phyloP scores from a whole-genome alignment of 768 basidiomycete genomes.

The Pilatotrama ljubarskyi region DNA sequence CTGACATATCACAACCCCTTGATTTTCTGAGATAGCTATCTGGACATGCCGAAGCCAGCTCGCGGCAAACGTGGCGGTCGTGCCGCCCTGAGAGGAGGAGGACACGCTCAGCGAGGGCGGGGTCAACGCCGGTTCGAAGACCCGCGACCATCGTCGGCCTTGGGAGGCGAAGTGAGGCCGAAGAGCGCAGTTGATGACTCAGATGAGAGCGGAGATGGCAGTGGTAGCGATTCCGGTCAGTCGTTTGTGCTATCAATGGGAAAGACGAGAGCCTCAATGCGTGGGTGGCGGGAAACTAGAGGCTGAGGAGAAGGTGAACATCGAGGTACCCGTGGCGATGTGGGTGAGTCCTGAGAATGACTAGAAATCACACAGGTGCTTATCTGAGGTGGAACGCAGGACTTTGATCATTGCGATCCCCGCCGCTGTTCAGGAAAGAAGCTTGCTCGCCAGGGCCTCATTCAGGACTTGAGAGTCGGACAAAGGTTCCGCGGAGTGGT shows the following conservation, averaged over 20 bases:
- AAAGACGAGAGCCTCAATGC: not conserved
- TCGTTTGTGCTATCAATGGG: not conserved
- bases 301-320: slow-evolving; percentile 23
- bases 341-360: slow-evolving; percentile 64
- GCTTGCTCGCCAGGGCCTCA: slow-evolving; percentile 79
- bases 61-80: slow-evolving; percentile 16
- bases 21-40: not conserved
- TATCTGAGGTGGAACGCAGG: slow-evolving; percentile 44
- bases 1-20: not conserved
- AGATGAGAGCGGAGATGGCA: slow-evolving; percentile 38
- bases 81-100: slow-evolving; percentile 5
- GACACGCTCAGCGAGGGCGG: slow-evolving; percentile 17
- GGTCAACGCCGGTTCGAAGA: slow-evolving; percentile 20
- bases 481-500: slow-evolving; percentile 89
- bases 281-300: slow-evolving; percentile 3
- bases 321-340: slow-evolving; percentile 85
- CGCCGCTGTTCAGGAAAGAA: slow-evolving; percentile 87
- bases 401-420: slow-evolving; percentile 98
- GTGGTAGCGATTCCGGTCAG: slow-evolving; percentile 29
- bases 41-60: slow-evolving; percentile 1
- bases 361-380: not conserved
- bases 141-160: slow-evolving; percentile 11
- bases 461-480: slow-evolving; percentile 82
- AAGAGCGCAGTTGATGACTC: slow-evolving; percentile 57
- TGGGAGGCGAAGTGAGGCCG: slow-evolving; percentile 45